These are phyloP conservation scores for Kappamyces sp. DNA, from an alignment of 192 early-diverging fungal species.

Conservation along the genomic window DNA sequence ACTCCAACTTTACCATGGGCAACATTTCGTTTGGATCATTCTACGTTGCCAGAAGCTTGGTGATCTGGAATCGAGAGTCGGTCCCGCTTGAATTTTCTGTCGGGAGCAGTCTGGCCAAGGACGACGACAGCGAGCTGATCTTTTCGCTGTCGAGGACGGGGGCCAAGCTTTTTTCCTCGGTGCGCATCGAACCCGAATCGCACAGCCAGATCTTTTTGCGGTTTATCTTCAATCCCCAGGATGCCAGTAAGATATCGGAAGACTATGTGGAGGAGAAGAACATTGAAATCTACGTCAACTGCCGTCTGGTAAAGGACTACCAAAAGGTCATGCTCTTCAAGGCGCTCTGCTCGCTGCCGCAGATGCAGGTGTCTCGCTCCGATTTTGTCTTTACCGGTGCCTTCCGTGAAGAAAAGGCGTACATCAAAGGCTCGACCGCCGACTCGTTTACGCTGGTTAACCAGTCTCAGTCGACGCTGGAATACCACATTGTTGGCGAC, in stretches of 20 bases:
- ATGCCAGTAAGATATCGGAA: background rate
- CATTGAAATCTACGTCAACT: slow-evolving; percentile 72
- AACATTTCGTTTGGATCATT: slow-evolving; percentile 67
- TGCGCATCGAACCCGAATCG: slow-evolving; percentile 61
- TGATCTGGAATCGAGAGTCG: slow-evolving; percentile 67
- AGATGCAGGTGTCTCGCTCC: slow-evolving; percentile 32
- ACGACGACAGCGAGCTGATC: slow-evolving; percentile 63
- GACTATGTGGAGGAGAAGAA: slow-evolving; percentile 58
- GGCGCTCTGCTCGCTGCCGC: slow-evolving; percentile 57
- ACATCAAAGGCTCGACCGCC: slow-evolving; percentile 3
- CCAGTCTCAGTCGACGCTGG: slow-evolving; percentile 45
- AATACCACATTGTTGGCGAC: slow-evolving; percentile 66
- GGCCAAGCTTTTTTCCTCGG: slow-evolving; percentile 63
- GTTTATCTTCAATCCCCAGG: slow-evolving; percentile 22
- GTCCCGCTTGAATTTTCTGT: slow-evolving; percentile 73
- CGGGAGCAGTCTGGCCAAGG: slow-evolving; percentile 55
- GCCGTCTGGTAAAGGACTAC: slow-evolving; percentile 74
- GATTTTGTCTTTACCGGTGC: slow-evolving; percentile 31
- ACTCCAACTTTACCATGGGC: slow-evolving; percentile 60
- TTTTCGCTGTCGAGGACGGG: slow-evolving; percentile 72
- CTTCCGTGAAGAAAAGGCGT: slow-evolving; percentile 7
- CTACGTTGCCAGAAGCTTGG: slow-evolving; percentile 64
- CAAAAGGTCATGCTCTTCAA: slow-evolving; percentile 61
- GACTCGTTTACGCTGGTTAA: slow-evolving; percentile 50
- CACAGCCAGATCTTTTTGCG: slow-evolving; percentile 65